A percentile compares a stretch with the other conserved stretches of the same genome.
Evolutionary conservation across 495 filamentous ascomycete genomes (phyloP).

Genomic region (Staphylotrichum tortipilum): DNA sequence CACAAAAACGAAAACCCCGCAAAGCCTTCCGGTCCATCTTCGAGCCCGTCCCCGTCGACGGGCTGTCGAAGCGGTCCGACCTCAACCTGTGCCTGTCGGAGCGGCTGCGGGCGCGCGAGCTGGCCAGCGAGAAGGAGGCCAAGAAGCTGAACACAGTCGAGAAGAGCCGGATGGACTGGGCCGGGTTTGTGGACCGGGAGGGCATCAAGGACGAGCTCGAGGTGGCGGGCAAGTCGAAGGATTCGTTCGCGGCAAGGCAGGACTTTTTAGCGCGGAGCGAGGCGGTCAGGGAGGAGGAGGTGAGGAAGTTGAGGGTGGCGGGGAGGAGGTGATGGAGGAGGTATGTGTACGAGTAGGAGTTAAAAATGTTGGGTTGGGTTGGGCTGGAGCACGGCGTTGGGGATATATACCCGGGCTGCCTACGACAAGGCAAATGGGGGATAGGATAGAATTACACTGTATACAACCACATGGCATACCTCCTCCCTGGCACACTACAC

Average conservation of each 20-base stretch:
- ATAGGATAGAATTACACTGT: neutral
- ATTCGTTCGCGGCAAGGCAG: slow-evolving; percentile 72
- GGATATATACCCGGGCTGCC: neutral
- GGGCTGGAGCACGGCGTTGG: neutral
- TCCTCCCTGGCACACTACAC: neutral
- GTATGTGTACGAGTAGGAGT: neutral
- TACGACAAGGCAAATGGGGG: no score
- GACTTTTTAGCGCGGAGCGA: slow-evolving; percentile 84
- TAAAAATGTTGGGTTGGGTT: neutral
- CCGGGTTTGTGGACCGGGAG: slow-evolving; percentile 81
- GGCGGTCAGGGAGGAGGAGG: slow-evolving; percentile 66
- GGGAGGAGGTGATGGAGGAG: slow-evolving; percentile 30
- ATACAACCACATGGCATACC: neutral
- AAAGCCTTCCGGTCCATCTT: slow-evolving; percentile 70
- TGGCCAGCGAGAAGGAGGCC: slow-evolving; percentile 42
- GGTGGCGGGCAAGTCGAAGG: slow-evolving; percentile 73
- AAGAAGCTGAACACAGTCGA: slow-evolving; percentile 93
- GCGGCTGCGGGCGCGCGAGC: slow-evolving; percentile 32
- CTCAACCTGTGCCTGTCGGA: slow-evolving; percentile 41
- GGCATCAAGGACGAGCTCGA: slow-evolving; percentile 88
- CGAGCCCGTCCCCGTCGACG: slow-evolving; percentile 55
- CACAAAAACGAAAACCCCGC: slow-evolving; percentile 50
- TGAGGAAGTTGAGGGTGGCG: slow-evolving; percentile 52
- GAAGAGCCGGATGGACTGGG: slow-evolving; percentile 93
- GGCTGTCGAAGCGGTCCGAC: slow-evolving; percentile 36